phyloP scores from a whole-genome alignment of 2,329 filamentous ascomycete genomes.

The Trichoderma harzianum region DNA sequence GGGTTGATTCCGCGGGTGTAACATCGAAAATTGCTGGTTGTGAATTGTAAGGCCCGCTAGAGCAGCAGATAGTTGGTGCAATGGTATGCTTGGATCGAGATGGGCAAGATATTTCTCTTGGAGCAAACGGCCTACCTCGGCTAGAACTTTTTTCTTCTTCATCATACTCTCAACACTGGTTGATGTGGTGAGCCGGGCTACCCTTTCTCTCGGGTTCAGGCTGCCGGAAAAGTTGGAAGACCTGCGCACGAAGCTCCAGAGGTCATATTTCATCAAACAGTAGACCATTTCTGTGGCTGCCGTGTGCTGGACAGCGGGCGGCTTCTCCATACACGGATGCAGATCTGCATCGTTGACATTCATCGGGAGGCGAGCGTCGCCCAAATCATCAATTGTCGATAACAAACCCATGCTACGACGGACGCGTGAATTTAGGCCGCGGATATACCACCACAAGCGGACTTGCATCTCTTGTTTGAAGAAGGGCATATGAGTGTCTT shows the following conservation, averaged over 20 bases:
- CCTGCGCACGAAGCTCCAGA: conserved; percentile 7
- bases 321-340: conserved; percentile 49
- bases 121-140: background rate
- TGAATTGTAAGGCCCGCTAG: conserved; percentile 1
- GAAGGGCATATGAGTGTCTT: conserved; percentile 52
- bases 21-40: conserved; percentile 3
- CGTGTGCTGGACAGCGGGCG: conserved; percentile 42
- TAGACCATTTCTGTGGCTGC: conserved; percentile 62
- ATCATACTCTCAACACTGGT: background rate
- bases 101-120: conserved; percentile 6
- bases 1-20: background rate
- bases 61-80: background rate
- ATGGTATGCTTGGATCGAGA: background rate
- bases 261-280: conserved; percentile 49
- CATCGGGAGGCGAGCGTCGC: conserved; percentile 53
- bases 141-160: background rate
- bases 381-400: conserved; percentile 48
- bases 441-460: conserved; percentile 63
- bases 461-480: conserved; percentile 66
- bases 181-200: background rate
- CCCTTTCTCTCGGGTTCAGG: conserved; percentile 3
- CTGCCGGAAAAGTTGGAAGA: background rate
- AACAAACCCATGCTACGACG: conserved; percentile 4
- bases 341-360: conserved; percentile 60
- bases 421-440: conserved; percentile 48